A percentile compares a stretch with the other conserved stretches of the same genome.
Conservation (phyloP, 352 stramenopile genomes). For the Phytophthora macrochlamydospora region DNA sequence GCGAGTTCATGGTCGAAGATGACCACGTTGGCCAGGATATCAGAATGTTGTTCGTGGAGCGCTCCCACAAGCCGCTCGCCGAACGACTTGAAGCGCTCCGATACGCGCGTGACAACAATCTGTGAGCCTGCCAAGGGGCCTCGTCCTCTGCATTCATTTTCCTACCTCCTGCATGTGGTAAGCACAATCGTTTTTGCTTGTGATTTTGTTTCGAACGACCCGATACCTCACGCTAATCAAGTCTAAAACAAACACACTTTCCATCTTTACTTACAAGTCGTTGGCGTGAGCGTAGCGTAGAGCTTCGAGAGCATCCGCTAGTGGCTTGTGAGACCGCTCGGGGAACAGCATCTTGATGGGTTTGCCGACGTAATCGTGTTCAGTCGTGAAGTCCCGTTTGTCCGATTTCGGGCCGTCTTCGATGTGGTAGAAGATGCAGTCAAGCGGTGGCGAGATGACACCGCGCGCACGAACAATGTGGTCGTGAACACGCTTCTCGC, state of each 20-base stretch:
- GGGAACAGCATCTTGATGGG: slow-evolving; percentile 47
- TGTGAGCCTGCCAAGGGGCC: slow-evolving; percentile 6
- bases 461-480: slow-evolving; percentile 31
- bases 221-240: too few relatives aligned
- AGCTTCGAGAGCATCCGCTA: slow-evolving; percentile 38
- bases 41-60: slow-evolving; percentile 51
- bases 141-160: background rate
- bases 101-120: slow-evolving; percentile 29
- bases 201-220: too few relatives aligned
- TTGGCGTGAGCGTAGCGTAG: slow-evolving; percentile 31
- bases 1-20: slow-evolving; percentile 37
- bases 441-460: slow-evolving; percentile 34
- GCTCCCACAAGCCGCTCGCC: slow-evolving; percentile 43
- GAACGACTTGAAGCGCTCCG: slow-evolving; percentile 36
- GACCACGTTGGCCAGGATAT: slow-evolving; percentile 40
- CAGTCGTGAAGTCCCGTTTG: slow-evolving; percentile 36
- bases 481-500: slow-evolving; percentile 34
- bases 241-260: background rate
- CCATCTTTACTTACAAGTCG: slow-evolving; percentile 19
- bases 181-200: too few relatives aligned
- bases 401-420: slow-evolving; percentile 42
- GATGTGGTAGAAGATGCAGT: slow-evolving; percentile 43
- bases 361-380: slow-evolving; percentile 38
- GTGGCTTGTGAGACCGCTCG: slow-evolving; percentile 44
- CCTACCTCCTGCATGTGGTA: too few relatives aligned